A percentile compares a stretch with the other conserved stretches of the same genome.
Evolutionary conservation across 768 basidiomycete species (phyloP).

Genomic region (Lactarius indigo): DNA sequence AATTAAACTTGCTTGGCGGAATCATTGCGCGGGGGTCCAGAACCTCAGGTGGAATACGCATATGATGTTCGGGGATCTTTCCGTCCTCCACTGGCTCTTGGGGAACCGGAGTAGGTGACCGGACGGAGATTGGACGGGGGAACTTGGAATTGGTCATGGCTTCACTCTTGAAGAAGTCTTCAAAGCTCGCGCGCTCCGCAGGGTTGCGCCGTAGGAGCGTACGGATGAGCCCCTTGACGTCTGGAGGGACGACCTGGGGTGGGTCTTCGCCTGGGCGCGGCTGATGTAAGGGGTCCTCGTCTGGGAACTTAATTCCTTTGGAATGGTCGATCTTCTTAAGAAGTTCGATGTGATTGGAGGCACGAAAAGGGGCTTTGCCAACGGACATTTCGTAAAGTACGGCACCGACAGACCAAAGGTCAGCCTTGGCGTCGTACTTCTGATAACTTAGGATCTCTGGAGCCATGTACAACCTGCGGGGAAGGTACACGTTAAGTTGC

Average conservation of each 20-base stretch:
- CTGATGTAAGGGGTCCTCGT: conserved; percentile 66
- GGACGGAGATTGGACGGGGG: conserved; percentile 45
- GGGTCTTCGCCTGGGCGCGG: conserved; percentile 46
- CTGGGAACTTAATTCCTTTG: conserved; percentile 92
- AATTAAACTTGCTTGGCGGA: conserved; percentile 78
- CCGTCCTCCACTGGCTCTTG: conserved; percentile 30
- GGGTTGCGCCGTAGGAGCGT: conserved; percentile 81
- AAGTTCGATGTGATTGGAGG: conserved; percentile 93
- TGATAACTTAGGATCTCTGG: conserved; percentile 96
- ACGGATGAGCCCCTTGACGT: conserved; percentile 87
- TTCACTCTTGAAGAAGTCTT: conserved; percentile 85
- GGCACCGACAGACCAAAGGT: conserved; percentile 97
- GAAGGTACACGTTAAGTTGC: not conserved
- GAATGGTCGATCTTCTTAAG: conserved; percentile 88
- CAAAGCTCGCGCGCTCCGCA: conserved; percentile 79
- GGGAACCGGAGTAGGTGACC: conserved; percentile 31
- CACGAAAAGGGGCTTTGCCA: conserved; percentile 91
- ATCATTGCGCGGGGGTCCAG: conserved; percentile 78
- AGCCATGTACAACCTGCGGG: conserved; percentile 88
- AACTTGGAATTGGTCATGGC: conserved; percentile 79
- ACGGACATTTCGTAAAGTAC: conserved; percentile 95
- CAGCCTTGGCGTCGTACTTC: conserved; percentile 97
- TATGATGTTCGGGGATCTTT: conserved; percentile 67
- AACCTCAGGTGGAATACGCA: conserved; percentile 74
- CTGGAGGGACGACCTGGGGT: conserved; percentile 60